phyloP scores from a whole-genome alignment of 768 basidiomycete species.

The Suillus spraguei region DNA sequence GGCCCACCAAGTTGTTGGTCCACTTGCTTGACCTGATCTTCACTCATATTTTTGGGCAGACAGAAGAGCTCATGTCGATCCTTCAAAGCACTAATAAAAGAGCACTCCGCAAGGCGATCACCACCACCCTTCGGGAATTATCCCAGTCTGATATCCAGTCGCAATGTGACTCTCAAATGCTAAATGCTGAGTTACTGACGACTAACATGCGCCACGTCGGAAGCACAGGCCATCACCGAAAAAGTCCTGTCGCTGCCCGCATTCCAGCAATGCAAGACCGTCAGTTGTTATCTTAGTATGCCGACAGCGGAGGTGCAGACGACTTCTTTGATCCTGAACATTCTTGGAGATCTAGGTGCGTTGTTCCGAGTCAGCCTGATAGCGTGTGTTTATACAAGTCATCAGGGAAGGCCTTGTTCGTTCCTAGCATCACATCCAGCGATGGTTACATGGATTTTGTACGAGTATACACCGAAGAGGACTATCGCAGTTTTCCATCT shows the following conservation, averaged over 20 bases:
- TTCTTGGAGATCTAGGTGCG: conserved; percentile 58
- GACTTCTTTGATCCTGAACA: conserved; percentile 45
- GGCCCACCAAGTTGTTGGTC: background rate
- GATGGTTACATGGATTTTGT: conserved; percentile 65
- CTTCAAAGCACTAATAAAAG: conserved; percentile 49
- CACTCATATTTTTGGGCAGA: background rate
- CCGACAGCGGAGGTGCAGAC: conserved; percentile 72
- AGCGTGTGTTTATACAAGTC: background rate
- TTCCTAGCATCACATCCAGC: conserved; percentile 60
- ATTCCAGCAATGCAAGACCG: conserved; percentile 48
- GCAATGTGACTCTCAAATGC: conserved; percentile 52
- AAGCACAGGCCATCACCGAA: conserved; percentile 41
- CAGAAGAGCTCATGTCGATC: conserved; percentile 28
- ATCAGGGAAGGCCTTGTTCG: conserved; percentile 66
- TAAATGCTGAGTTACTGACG: conserved; percentile 10
- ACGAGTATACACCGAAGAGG: conserved; percentile 57
- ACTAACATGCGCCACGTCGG: conserved; percentile 3
- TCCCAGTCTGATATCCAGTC: conserved; percentile 47
- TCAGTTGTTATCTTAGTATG: conserved; percentile 86
- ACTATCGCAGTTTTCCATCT: conserved; percentile 55
- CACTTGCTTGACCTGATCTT: conserved; percentile 7
- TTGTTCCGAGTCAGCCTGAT: background rate
- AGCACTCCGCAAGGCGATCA: conserved; percentile 53
- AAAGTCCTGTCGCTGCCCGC: conserved; percentile 52
- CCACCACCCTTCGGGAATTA: conserved; percentile 46